Base-by-base conservation (phyloP, 1,284 basidiomycete genomes). In the Ceratobasidium sp. region DNA sequence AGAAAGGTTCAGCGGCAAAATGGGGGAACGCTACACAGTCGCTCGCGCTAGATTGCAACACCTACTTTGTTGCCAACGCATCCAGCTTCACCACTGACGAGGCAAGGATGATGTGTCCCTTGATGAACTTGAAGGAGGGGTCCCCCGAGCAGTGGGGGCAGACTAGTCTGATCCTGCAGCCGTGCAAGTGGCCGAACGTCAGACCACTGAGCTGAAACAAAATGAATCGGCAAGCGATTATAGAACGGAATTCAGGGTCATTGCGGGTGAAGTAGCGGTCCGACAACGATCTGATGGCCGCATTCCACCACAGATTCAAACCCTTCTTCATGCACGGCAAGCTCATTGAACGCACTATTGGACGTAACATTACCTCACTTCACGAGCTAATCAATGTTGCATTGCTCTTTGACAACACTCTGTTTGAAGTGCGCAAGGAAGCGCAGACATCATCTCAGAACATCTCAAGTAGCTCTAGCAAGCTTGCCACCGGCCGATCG, bases 51-150 rank as follows among this genome's bases (percentile, higher is more conserved):
- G 28, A 48, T 10, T 61, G 59, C 59, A 43, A 43, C 4, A 39
- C 36, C 36, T 39, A 39, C 36, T 39, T 39, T 14, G 14, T 39
- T 39, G 36, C 36, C 36, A 39, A 12, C 28, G n/a, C 41, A 8
- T 26, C 36, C 39, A 23, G 6, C n/a, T 43, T 43, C 26, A 36
- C 39, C 21, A 41, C 59, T 4, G 41, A 61, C 41, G 10, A 61
- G 6, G n/a, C 59, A 18, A 21, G 41, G n/a, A 61, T 61, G 39
- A 61, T 45, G n/a, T 61, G 23, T 28, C 39, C 45, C 18, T 21
- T 45, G 10, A 61, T 61, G 59, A 61, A 61, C 59, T 39, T 61
- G 41, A 61, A 61, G 59, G n/a, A 61, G 36, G 59, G 59, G 5
- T 23, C 23, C n/a, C 39, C 39, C 18, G 28, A 45, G 9, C 36